A percentile compares a stretch with the other conserved stretches of the same genome.
Conservation (phyloP, 2,329 filamentous ascomycete genomes). For the Fusarium sp. region DNA sequence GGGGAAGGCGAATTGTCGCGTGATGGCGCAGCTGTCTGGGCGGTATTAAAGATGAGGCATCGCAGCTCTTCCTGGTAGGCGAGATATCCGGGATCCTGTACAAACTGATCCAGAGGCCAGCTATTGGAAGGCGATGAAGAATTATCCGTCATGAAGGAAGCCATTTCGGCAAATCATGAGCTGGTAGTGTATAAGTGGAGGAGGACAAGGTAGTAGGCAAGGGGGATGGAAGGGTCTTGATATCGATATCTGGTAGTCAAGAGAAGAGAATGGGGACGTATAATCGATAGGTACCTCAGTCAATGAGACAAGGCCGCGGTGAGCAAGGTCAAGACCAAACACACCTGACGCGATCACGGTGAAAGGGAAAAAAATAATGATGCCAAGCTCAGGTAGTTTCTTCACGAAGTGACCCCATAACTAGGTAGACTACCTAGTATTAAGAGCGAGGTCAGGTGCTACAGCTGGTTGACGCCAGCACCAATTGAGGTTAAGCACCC, state of each 20-base stretch:
- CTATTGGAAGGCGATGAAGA: slow-evolving; percentile 46
- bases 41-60: slow-evolving; percentile 58
- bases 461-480: slow-evolving; percentile 10
- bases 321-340: slow-evolving; percentile 4
- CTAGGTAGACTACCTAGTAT: no score
- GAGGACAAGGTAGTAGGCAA: neutral
- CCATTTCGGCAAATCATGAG: slow-evolving; percentile 4
- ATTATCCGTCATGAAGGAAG: slow-evolving; percentile 33
- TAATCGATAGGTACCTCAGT: neutral
- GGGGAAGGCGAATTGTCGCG: slow-evolving; percentile 52
- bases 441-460: slow-evolving; percentile 21
- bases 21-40: slow-evolving; percentile 56
- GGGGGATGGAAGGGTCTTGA: neutral
- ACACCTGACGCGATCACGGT: slow-evolving; percentile 4
- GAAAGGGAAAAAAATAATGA: slow-evolving; percentile 1
- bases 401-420: slow-evolving; percentile 8
- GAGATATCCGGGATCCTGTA: slow-evolving; percentile 56
- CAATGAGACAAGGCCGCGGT: neutral
- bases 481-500: slow-evolving; percentile 22
- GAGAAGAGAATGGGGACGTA: neutral
- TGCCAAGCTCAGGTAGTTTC: neutral
- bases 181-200: neutral
- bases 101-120: slow-evolving; percentile 52
- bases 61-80: slow-evolving; percentile 60
- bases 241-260: neutral